phyloP scores from a whole-genome alignment of 768 basidiomycete genomes.

The Leccinum obscurum region DNA sequence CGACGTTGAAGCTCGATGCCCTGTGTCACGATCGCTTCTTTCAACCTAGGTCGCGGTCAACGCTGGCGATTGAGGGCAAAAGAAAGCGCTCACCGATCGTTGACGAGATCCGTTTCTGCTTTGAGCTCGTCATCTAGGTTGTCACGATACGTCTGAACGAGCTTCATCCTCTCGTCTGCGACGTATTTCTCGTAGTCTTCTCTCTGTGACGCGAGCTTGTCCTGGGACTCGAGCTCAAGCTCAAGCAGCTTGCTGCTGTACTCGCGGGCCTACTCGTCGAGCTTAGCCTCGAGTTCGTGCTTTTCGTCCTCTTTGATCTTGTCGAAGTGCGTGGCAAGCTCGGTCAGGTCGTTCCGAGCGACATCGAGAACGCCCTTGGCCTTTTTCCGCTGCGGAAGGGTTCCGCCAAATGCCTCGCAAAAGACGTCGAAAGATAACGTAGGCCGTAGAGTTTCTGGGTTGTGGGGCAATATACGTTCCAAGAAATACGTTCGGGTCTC shows the following conservation, averaged over 20 bases:
- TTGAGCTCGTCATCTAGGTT: slow-evolving; percentile 84
- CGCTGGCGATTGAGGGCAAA: not conserved
- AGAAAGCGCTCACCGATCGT: slow-evolving; percentile 69
- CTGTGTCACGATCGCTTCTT: slow-evolving; percentile 93
- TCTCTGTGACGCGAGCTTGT: slow-evolving; percentile 82
- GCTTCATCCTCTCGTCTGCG: slow-evolving; percentile 70
- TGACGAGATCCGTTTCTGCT: slow-evolving; percentile 89
- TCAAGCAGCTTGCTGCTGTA: slow-evolving; percentile 81
- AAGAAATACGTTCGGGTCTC: too few relatives aligned
- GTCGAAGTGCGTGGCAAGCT: slow-evolving; percentile 75
- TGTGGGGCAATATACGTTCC: too few relatives aligned
- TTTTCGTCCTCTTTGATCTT: slow-evolving; percentile 80
- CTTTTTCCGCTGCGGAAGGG: slow-evolving; percentile 60
- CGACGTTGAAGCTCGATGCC: slow-evolving; percentile 96
- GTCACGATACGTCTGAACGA: slow-evolving; percentile 79
- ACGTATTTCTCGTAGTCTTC: slow-evolving; percentile 82
- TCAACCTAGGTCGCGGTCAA: slow-evolving; percentile 53
- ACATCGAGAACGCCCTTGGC: slow-evolving; percentile 74
- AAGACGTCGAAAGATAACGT: too few relatives aligned
- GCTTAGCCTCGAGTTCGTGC: slow-evolving; percentile 54
- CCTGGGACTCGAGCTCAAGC: slow-evolving; percentile 82
- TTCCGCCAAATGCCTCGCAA: slow-evolving; percentile 32
- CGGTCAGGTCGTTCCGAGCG: slow-evolving; percentile 79
- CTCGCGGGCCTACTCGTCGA: slow-evolving; percentile 84
- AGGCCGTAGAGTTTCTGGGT: too few relatives aligned